Evolutionary conservation across 2,329 filamentous ascomycete species (phyloP).

Genomic region (Aureobasidium namibiae): DNA sequence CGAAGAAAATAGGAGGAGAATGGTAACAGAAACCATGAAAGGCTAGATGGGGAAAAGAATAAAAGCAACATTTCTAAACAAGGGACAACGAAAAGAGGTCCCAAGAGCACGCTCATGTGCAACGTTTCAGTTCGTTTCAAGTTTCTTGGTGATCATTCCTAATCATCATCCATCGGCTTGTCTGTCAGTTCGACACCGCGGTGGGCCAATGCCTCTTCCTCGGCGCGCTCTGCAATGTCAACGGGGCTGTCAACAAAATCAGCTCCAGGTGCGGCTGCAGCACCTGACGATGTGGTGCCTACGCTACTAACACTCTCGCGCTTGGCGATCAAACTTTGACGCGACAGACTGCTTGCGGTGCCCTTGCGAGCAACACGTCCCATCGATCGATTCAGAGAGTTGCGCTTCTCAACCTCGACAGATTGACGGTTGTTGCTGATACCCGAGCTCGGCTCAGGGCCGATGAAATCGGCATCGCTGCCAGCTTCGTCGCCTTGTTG

Average conservation of each 20-base stretch:
- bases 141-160: slow-evolving; percentile 8
- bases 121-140: slow-evolving; percentile 10
- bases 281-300: slow-evolving; percentile 25
- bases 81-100: not conserved
- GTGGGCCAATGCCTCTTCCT: slow-evolving; percentile 23
- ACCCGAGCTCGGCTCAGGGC: not conserved
- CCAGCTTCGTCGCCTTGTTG: slow-evolving; percentile 15
- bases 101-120: slow-evolving; percentile 6
- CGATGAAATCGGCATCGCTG: slow-evolving; percentile 10
- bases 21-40: not conserved
- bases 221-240: slow-evolving; percentile 20
- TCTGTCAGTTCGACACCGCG: slow-evolving; percentile 62
- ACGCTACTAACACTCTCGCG: slow-evolving; percentile 31
- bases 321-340: slow-evolving; percentile 27
- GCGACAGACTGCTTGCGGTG: slow-evolving; percentile 34
- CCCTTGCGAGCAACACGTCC: slow-evolving; percentile 32
- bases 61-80: slow-evolving; percentile 6
- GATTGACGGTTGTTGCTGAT: slow-evolving; percentile 16
- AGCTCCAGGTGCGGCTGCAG: slow-evolving; percentile 25
- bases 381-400: slow-evolving; percentile 51
- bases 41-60: not conserved
- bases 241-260: slow-evolving; percentile 17
- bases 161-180: slow-evolving; percentile 57
- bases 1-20: not conserved
- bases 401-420: slow-evolving; percentile 50